phyloP scores from a whole-genome alignment of 768 basidiomycete species.

The Russula virescens region DNA sequence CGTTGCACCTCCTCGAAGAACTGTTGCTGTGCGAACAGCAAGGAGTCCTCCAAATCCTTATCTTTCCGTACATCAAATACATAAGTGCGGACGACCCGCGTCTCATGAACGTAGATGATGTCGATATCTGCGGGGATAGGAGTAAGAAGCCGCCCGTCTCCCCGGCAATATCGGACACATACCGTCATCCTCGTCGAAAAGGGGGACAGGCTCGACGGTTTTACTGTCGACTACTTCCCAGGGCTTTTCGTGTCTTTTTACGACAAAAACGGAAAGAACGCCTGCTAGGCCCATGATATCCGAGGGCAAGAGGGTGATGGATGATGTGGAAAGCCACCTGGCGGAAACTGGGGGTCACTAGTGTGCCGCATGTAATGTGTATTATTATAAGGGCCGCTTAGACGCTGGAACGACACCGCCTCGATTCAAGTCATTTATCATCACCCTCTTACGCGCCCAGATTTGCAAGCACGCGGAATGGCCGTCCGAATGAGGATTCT shows the following conservation, averaged over 20 bases:
- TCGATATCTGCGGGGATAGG: slow-evolving; percentile 46
- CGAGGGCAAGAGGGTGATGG: background rate
- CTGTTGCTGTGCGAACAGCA: slow-evolving; percentile 60
- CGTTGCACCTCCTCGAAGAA: slow-evolving; percentile 49
- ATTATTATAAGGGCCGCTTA: slow-evolving; percentile 16
- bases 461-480: slow-evolving; percentile 11
- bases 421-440: background rate
- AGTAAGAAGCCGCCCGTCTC: background rate
- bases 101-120: slow-evolving; percentile 47
- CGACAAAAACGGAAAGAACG: slow-evolving; percentile 36
- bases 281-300: slow-evolving; percentile 25
- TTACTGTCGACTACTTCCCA: slow-evolving; percentile 77
- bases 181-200: slow-evolving; percentile 59
- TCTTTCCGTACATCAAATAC: slow-evolving; percentile 52
- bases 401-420: slow-evolving; percentile 21
- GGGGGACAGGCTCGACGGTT: slow-evolving; percentile 56
- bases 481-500: background rate
- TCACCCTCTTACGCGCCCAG: background rate
- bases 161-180: slow-evolving; percentile 21
- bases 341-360: background rate
- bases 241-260: slow-evolving; percentile 48
- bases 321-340: background rate
- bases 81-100: slow-evolving; percentile 54
- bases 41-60: slow-evolving; percentile 45
- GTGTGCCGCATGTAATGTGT: background rate